Evolutionary conservation across 805 yeast genomes (phyloP), one percentile per base, ranked within the genome.

Genomic region (Cyberlindnera mycetangii): DNA sequence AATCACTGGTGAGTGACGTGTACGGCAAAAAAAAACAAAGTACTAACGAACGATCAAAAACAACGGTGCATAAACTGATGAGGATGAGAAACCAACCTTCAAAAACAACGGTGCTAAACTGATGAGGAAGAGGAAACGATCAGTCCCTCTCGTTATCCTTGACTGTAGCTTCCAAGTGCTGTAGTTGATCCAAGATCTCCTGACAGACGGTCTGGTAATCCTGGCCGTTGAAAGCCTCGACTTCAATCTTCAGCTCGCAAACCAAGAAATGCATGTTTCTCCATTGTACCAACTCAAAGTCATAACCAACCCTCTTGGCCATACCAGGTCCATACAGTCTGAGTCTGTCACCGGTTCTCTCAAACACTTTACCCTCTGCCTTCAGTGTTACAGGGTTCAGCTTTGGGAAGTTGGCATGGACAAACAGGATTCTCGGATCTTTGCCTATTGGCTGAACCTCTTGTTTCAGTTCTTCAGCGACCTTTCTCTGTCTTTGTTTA

Each of bases 391-490:
- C 75, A 2, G 88, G 87, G 55, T 83, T 78, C 47, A 82, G 62
- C 58, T 83, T 83, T 7, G 87, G 87, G 64, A 71, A 75, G 57
- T 83, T 82, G 28, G 85, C 78, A 58, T 83, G 89, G 40, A 81
- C 74, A 53, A 83, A 82, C 47, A 80, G 53, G 15, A 66, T 57
- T 31, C 56, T 55, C 37, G 72, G 70, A n/a, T 45, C 54, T 38
- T 50, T 53, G 7, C 41, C 35, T 3, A 45, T 32, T 10, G 45
- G 44, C 22, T 48, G 50, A 14, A 56, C 20, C 7, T 49, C 46
- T 31, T 54, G 56, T 17, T 44, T 44, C 12, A 51, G 33, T 19
- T 47, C 52, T 25, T 52, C 45, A 3, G 47, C 35, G 10, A 42
- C 36, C n/a, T 52, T 36, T 20, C 37, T 41, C 18, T 50, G 52